Evolutionary conservation across 23 red algal genomes (phyloP).

Genomic region (Agarophyton chilense): DNA sequence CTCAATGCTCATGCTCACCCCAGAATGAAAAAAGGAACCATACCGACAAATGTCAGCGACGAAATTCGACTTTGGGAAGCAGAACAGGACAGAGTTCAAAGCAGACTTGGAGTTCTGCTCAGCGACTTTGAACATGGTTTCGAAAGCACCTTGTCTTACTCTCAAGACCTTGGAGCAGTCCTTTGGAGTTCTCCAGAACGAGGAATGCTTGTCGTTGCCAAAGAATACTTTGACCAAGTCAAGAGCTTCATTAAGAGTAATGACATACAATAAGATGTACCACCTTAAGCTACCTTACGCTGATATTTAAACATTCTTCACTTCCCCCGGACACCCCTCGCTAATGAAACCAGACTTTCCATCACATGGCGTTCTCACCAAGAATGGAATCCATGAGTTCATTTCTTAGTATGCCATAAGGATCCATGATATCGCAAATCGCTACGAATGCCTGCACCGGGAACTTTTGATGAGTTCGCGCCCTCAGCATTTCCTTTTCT

Average conservation of each 20-base stretch:
- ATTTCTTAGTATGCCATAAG: constrained; percentile 61
- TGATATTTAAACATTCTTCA: too few species aligned
- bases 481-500: constrained; percentile 34
- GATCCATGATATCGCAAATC: constrained; percentile 68
- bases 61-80: constrained; percentile 95
- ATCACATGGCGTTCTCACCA: not conserved
- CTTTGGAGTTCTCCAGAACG: constrained; percentile 61
- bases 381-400: constrained; percentile 62
- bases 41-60: constrained; percentile 89
- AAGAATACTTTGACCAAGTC: constrained; percentile 41
- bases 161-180: constrained; percentile 57
- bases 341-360: too few species aligned
- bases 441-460: constrained; percentile 68
- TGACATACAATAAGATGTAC: constrained; percentile 47
- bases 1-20: constrained; percentile 85
- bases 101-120: constrained; percentile 76
- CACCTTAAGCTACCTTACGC: not conserved
- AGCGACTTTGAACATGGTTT: constrained; percentile 76
- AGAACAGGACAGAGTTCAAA: constrained; percentile 86
- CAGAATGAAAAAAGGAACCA: constrained; percentile 67
- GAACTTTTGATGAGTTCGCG: constrained; percentile 48
- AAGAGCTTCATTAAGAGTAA: constrained; percentile 49
- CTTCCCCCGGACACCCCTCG: too few species aligned
- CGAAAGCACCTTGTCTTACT: constrained; percentile 48
- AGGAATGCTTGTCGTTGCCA: constrained; percentile 44